Percentiles rank a stretch among this genome's conserved stretches.
These are phyloP conservation scores for Ceratobasidium sp. DNA, from an alignment of 1,284 basidiomycete genomes.

Conservation along the genomic window DNA sequence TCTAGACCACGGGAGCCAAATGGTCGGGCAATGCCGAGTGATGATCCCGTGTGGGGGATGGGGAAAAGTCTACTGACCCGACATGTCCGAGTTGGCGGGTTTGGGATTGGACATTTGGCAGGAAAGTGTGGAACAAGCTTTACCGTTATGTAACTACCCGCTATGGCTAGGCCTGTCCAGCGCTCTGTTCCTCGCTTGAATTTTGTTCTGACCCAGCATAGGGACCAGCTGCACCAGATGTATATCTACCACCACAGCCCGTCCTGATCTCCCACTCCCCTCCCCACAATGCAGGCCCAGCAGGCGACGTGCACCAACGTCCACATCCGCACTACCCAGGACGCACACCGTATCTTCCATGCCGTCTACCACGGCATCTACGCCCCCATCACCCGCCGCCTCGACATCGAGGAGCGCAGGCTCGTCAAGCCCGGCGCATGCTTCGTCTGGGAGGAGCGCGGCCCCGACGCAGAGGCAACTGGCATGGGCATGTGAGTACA, in stretches of 20 bases:
- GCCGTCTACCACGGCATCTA: constrained; percentile 73
- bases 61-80: constrained; percentile 2
- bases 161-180: constrained; percentile 1
- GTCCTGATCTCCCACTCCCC: not conserved
- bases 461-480: constrained; percentile 72
- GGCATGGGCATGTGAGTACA: constrained; percentile 52
- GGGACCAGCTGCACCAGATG: no score
- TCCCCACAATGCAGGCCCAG: constrained; percentile 47
- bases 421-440: constrained; percentile 75
- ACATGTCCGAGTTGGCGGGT: not conserved
- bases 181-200: not conserved
- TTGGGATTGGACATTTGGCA: constrained; percentile 24
- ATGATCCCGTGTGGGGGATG: not conserved
- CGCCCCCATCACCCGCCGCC: constrained; percentile 77
- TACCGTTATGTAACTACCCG: constrained; percentile 22
- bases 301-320: constrained; percentile 56
- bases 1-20: not conserved
- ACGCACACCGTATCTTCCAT: constrained; percentile 80
- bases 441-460: constrained; percentile 83
- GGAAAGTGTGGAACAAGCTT: constrained; percentile 19
- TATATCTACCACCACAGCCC: not conserved
- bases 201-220: no score
- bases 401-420: constrained; percentile 77
- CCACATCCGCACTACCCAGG: constrained; percentile 62
- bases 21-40: constrained; percentile 5